Evolutionary conservation across 805 yeast species (phyloP), one percentile per base, ranked within the genome.

Genomic region (Kuraishia ogatae): DNA sequence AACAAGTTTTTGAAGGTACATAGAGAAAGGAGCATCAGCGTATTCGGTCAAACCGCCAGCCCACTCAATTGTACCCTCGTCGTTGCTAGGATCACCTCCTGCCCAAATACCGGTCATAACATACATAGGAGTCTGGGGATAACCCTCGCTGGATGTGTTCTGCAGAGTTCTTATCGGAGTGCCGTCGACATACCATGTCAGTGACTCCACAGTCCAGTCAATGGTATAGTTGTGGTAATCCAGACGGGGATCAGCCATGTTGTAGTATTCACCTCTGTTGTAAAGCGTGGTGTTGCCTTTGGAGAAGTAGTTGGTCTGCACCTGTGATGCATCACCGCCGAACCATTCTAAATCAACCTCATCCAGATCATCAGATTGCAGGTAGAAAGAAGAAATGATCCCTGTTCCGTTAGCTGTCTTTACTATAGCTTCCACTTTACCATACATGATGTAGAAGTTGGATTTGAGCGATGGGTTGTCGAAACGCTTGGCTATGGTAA

Each of bases 51-150:
- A 56, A 55, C 96, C 96, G 56, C 93, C 93, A 2, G 93, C 90
- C 94, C 94, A 87, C 63, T 81, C 82, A 56, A 87, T 85, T 1
- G 92, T 85, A 52, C 93, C 93, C 46, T 73, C 72, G 6, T 76
- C 72, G 62, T 85, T 85, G 24, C 72, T 61, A 28, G 87, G 72
- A 67, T 86, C 91, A 66, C 94, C 94, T 62, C 92, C 93, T 2
- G 91, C 91, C 93, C 94, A 87, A 35, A 83, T 71, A 60, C 94
- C 93, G 58, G 81, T 73, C 65, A 73, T 77, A 13, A 87, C 66
- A 60, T 73, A 77, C 92, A 91, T 89, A 52, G 97, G 97, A n/a
- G 90, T 74, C 71, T 91, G 96, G 49, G 97, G 97, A 69, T 80
- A 92, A 4, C 96, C 96, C 64, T 82, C 77, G 19, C 80, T 65